Conservation (phyloP, 192 early-diverging fungal genomes). For the Allomyces macrogynus region DNA sequence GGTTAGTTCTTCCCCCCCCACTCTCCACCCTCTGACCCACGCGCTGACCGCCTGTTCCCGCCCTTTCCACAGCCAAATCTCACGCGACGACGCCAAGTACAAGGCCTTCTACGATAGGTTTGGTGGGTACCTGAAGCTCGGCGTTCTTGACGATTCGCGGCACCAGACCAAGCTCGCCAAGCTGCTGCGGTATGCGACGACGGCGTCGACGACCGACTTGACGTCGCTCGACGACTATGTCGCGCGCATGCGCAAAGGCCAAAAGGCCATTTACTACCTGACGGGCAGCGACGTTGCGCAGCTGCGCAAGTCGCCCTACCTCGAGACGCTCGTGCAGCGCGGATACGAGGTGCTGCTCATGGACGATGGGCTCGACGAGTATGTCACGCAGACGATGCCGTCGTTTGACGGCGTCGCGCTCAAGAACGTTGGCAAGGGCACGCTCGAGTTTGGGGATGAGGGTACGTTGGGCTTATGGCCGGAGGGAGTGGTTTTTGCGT, state of each 20-base stretch:
- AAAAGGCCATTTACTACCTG: constrained; percentile 75
- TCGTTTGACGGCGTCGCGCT: constrained; percentile 61
- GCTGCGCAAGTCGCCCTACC: constrained; percentile 66
- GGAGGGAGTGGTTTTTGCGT: constrained; percentile 29
- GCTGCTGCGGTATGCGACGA: constrained; percentile 63
- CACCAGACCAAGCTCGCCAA: constrained; percentile 55
- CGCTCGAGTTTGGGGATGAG: constrained; percentile 42
- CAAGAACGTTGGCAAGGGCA: constrained; percentile 46
- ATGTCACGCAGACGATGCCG: constrained; percentile 45
- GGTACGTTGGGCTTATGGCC: constrained; percentile 10
- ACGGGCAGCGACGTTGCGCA: constrained; percentile 49
- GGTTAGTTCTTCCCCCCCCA: not conserved
- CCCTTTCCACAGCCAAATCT: not conserved
- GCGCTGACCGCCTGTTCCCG: constrained; percentile 6
- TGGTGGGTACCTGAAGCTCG: constrained; percentile 60
- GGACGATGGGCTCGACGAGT: constrained; percentile 55
- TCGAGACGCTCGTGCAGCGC: constrained; percentile 68
- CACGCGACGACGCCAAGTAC: constrained; percentile 39
- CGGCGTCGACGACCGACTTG: constrained; percentile 22
- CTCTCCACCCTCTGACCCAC: constrained; percentile 11
- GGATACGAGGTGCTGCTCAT: constrained; percentile 78
- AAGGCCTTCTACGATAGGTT: constrained; percentile 50
- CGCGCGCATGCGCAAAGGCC: constrained; percentile 67
- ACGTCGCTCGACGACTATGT: constrained; percentile 61
- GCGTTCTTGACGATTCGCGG: constrained; percentile 61